Base-by-base conservation (phyloP, 140 eudicot species). In the Cichorium intybus region DNA sequence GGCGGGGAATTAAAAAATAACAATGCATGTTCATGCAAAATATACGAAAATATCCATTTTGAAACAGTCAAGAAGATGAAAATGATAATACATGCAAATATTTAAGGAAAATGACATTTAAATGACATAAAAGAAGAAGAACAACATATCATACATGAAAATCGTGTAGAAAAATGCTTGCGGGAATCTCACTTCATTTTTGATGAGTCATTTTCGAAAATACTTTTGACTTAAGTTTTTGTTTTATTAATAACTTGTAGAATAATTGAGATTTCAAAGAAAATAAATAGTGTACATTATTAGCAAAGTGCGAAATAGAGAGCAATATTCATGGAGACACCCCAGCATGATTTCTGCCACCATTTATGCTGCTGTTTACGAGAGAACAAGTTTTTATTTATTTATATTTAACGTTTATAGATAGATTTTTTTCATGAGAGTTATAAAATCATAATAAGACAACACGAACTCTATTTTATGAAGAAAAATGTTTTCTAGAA, bases 281-380 rank as follows among this genome's bases (percentile, higher is more conserved):
- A 26, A n/a, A 49, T 47, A 48, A 47, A 10, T 46, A 26, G 45
- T 24, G 33, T 27, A 51, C 37, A 61, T 18, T 48, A 57, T 53
- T 73, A 57, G 60, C 68, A 56, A 65, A 45, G 54, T 22, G 21
- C 54, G 57, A 73, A 47, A 65, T 33, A 48, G 62, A 68, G 39
- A 47, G 46, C 48, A 62, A 33, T 60, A 68, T 69, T 69, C 72
- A 69, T 48, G 62, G 79, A 49, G 52, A 80, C 89, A 83, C 73
- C 61, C 45, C 66, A 72, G 76, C 89, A 52, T 48, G 69, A 79
- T 72, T 75, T 69, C 81, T 74, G 83, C 85, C 83, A 69, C 85
- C 61, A 28, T 83, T 73, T 31, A 62, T 76, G 89, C 76, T 65
- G 39, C 60, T 61, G 66, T 37, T 67, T 58, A 52, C 78, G 69